Conservation (phyloP, 1,284 basidiomycete species). For the Ustilago trichophora region DNA sequence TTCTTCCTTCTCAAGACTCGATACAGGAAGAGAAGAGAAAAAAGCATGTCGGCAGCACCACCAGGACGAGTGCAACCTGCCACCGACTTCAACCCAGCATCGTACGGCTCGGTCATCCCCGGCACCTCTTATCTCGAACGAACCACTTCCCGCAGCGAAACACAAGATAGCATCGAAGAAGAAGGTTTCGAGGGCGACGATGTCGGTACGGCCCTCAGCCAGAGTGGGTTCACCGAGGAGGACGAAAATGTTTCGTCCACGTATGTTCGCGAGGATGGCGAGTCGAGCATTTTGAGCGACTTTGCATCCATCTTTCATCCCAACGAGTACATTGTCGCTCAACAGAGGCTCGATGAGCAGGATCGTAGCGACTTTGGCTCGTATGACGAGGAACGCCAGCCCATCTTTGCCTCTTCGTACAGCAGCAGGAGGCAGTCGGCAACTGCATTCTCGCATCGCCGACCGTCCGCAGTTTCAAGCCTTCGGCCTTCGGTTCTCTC, state of each 20-base stretch:
- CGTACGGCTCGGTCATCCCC: conserved; percentile 31
- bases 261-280: conserved; percentile 11
- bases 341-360: conserved; percentile 25
- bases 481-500: conserved; percentile 13
- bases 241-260: conserved; percentile 11
- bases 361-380: conserved; percentile 27
- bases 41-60: conserved; percentile 40
- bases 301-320: conserved; percentile 46
- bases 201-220: neutral
- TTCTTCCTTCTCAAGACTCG: no score
- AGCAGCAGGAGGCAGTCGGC: conserved; percentile 14
- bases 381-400: conserved; percentile 28
- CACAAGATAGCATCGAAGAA: conserved; percentile 22
- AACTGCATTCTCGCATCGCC: conserved; percentile 17
- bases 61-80: conserved; percentile 32
- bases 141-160: conserved; percentile 17
- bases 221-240: conserved; percentile 15
- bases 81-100: conserved; percentile 27
- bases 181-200: neutral
- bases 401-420: conserved; percentile 15
- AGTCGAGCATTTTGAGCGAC: conserved; percentile 32
- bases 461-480: conserved; percentile 25
- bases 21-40: no score
- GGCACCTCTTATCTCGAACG: conserved; percentile 21
- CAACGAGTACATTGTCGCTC: conserved; percentile 40